A percentile compares a stretch with the other conserved stretches of the same genome.
Conservation (phyloP, 352 stramenopile genomes). For the Phytophthora ohioensis region DNA sequence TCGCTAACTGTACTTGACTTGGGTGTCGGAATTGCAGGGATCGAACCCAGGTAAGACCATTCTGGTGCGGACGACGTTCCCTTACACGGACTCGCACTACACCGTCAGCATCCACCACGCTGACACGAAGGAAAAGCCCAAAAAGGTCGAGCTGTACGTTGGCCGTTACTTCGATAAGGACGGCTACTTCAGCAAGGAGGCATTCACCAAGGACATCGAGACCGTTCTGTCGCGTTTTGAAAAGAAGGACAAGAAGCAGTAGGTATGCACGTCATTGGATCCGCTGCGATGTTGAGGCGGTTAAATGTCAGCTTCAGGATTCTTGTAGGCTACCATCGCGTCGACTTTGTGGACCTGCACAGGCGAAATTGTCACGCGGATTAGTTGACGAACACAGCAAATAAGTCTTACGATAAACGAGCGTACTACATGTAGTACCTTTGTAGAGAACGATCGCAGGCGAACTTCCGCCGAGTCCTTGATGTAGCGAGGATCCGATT, state of each 20-base stretch:
- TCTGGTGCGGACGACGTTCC: conserved; percentile 75
- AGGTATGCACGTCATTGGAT: conserved; percentile 35
- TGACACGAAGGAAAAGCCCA: conserved; percentile 45
- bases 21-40: conserved; percentile 34
- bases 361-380: conserved; percentile 7
- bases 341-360: conserved; percentile 97
- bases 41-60: conserved; percentile 44
- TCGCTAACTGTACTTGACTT: conserved; percentile 9
- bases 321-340: conserved; percentile 98
- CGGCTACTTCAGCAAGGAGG: conserved; percentile 84
- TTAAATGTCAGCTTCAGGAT: conserved; percentile 85
- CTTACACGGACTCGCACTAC: conserved; percentile 81
- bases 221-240: conserved; percentile 69
- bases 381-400: conserved; percentile 24
- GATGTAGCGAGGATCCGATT: conserved; percentile 98
- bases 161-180: conserved; percentile 89
- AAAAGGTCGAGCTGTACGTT: conserved; percentile 80
- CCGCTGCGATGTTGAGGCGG: conserved; percentile 19
- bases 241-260: conserved; percentile 80
- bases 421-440: conserved; percentile 62
- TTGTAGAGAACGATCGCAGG: conserved; percentile 98
- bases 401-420: conserved; percentile 19
- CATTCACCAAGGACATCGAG: conserved; percentile 77
- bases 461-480: conserved; percentile 98
- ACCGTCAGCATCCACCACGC: conserved; percentile 64